Evolutionary conservation across 345 rosid genomes (phyloP), one percentile per base, ranked within the genome.

Genomic region (Lepidium didymum): DNA sequence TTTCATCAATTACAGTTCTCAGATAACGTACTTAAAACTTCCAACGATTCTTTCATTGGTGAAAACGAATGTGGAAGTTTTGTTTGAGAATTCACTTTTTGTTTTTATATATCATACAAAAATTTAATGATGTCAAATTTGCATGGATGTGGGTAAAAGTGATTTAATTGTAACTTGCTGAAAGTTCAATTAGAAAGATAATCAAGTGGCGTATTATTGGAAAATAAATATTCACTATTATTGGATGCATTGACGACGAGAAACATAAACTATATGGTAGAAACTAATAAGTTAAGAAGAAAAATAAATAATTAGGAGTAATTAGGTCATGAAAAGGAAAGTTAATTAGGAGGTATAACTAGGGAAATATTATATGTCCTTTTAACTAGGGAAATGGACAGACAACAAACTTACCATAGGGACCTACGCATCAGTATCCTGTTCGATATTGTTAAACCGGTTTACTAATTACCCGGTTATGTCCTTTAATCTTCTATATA

Each of bases 371-470:
- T 18, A 49, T 18, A 33, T 36, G 64, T 54, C 68, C 21, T 31
- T 58, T 49, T 33, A 23, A 41, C 45, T 43, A 10, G n/a, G n/a
- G n/a, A n/a, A 36, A 62, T 54, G 37, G 64, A 72, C 68, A 62
- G 69, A 54, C 56, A 64, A 56, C 65, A 29, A 13, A 64, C 65
- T 56, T 36, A 62, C 23, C 62, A 8, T 21, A 3, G 14, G 51
- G 50, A 29, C 49, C 33, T 45, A 43, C 62, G 62, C 44, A 34
- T 64, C 16, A 31, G 21, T 33, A 41, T 50, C 68, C 35, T 73
- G 73, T 67, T 73, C 19, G 14, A 55, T 8, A 34, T 1, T 60
- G 0, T 18, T 31, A 1, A 56, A 13, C 15, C 60, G 54, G 53
- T 8, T 49, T 0, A 52, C 0, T 10, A 56, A 21, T 40, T 56